phyloP scores from a whole-genome alignment of 768 basidiomycete genomes.

The Tylopilus sp. region DNA sequence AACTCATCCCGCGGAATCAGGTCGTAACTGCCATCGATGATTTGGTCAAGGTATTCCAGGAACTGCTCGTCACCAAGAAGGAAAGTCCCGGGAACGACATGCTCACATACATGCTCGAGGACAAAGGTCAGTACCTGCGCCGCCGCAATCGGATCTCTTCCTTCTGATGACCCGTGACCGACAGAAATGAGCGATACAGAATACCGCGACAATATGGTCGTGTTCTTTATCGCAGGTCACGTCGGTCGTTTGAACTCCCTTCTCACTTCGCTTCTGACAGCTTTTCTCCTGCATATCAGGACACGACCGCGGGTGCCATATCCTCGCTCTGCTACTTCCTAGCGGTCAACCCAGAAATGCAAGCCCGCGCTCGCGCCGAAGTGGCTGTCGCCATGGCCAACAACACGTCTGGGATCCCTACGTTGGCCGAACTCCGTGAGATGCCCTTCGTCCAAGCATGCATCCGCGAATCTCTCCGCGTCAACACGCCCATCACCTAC shows the following conservation, averaged over 20 bases:
- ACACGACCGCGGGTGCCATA: background rate
- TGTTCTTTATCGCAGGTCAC: background rate
- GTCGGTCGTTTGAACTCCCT: background rate
- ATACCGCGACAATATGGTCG: background rate
- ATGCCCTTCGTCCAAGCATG: background rate
- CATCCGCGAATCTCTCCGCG: background rate
- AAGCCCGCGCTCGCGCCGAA: background rate
- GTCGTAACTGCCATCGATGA: background rate
- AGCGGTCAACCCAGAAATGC: background rate
- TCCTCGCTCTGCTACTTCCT: background rate
- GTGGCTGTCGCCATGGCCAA: background rate
- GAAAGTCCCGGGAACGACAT: slow-evolving; percentile 1
- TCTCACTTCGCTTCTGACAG: background rate
- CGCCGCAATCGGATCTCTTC: background rate
- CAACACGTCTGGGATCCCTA: background rate
- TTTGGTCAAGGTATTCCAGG: background rate
- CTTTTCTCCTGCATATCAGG: background rate
- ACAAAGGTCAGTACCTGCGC: slow-evolving; percentile 1
- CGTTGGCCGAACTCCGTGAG: background rate
- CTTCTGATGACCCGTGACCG: background rate
- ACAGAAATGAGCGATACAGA: background rate
- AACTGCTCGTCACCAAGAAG: background rate
- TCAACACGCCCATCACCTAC: background rate
- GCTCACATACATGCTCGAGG: slow-evolving; percentile 6
- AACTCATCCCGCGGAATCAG: background rate